A percentile compares a stretch with the other conserved stretches of the same genome.
Evolutionary conservation across 1,139 yeast species (phyloP).

Genomic region (Pichia sp.): DNA sequence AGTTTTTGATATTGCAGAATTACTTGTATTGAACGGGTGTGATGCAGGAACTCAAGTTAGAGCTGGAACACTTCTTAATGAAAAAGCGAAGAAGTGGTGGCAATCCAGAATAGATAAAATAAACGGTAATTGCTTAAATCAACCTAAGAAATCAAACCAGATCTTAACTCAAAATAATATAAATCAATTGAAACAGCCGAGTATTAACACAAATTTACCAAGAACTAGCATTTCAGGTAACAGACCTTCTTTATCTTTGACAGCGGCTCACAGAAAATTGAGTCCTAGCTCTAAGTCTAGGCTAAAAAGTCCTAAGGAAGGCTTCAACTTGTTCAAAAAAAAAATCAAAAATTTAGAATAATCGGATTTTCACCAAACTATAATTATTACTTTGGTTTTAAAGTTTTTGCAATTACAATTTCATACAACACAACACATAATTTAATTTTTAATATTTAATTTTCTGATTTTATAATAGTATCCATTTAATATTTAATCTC

Average conservation of each 20-base stretch:
- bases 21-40: constrained; percentile 63
- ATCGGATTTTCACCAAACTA: not conserved
- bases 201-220: not conserved
- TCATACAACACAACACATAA: no score
- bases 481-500: no score
- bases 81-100: constrained; percentile 51
- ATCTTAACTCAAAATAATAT: no score
- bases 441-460: no score
- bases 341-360: constrained; percentile 11
- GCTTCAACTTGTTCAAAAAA: constrained; percentile 16
- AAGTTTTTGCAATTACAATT: no score
- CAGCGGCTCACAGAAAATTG: not conserved
- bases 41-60: constrained; percentile 28
- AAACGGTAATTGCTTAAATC: no score
- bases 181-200: not conserved
- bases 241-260: not conserved
- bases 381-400: no score
- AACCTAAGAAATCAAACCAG: no score
- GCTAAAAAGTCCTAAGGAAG: constrained; percentile 15
- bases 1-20: constrained; percentile 67
- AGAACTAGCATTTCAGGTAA: constrained; percentile 1
- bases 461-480: no score
- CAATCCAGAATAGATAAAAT: constrained; percentile 34
- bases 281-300: constrained; percentile 4
- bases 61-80: constrained; percentile 9